phyloP scores from a whole-genome alignment of 768 basidiomycete species.

The Leucocoprinus sp. region DNA sequence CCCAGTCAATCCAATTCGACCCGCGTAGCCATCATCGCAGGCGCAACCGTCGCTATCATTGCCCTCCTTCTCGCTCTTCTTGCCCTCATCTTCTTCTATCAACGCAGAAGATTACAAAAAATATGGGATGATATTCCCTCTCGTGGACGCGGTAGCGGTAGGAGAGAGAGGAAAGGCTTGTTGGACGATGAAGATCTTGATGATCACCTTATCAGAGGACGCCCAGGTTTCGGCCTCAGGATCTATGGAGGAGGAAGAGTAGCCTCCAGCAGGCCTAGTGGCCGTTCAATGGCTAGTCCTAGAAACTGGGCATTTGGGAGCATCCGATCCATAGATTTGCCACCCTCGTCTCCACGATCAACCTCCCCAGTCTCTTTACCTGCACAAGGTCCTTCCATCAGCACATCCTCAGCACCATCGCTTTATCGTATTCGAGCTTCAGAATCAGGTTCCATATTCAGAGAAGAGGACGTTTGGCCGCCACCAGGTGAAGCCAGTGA shows the following conservation, averaged over 20 bases:
- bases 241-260: slow-evolving; percentile 4
- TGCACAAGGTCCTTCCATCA: slow-evolving; percentile 17
- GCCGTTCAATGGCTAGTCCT: too few relatives aligned
- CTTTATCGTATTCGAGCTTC: slow-evolving; percentile 31
- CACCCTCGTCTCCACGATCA: not conserved
- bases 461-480: slow-evolving; percentile 36
- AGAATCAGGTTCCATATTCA: slow-evolving; percentile 39
- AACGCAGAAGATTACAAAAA: slow-evolving; percentile 5
- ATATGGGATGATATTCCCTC: slow-evolving; percentile 3
- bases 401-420: slow-evolving; percentile 27
- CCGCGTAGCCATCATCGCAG: slow-evolving; percentile 14
- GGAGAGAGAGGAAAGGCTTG: slow-evolving; percentile 11
- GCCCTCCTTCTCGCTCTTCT: slow-evolving; percentile 10
- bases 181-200: slow-evolving; percentile 15
- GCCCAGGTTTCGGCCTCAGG: not conserved
- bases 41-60: slow-evolving; percentile 10
- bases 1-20: slow-evolving; percentile 1
- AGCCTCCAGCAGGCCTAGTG: too few relatives aligned
- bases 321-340: too few relatives aligned
- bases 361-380: slow-evolving; percentile 21
- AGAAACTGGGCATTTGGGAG: too few relatives aligned
- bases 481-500: slow-evolving; percentile 26
- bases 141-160: not conserved
- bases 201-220: slow-evolving; percentile 3
- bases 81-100: slow-evolving; percentile 8